Evolutionary conservation across 1,139 yeast genomes (phyloP).

Genomic region (Pneumocystis sp.): DNA sequence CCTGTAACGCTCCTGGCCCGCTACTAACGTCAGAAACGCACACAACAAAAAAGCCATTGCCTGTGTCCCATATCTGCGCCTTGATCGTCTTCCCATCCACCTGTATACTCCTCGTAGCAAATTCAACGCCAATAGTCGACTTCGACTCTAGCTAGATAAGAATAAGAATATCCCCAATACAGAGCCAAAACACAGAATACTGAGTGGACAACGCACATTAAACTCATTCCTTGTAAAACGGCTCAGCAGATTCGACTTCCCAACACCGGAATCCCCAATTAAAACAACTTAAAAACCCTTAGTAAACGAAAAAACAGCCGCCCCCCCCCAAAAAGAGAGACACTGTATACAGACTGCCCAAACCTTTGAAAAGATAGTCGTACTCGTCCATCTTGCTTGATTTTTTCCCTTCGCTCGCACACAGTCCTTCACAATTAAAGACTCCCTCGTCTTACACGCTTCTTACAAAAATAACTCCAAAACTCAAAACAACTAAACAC

Average conservation of each 20-base stretch:
- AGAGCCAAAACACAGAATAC: background rate
- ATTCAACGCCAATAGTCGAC: slow-evolving; percentile 94
- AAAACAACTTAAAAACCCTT: slow-evolving; percentile 43
- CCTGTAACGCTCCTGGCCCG: slow-evolving; percentile 46
- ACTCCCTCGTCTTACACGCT: background rate
- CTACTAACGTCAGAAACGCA: background rate
- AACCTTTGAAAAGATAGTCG: slow-evolving; percentile 6
- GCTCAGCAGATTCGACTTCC: slow-evolving; percentile 83
- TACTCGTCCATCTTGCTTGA: slow-evolving; percentile 8
- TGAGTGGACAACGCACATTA: slow-evolving; percentile 11
- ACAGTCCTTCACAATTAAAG: background rate
- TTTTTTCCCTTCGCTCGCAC: background rate
- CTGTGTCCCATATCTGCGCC: slow-evolving; percentile 99
- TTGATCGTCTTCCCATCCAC: slow-evolving; percentile 91
- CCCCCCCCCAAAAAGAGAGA: background rate
- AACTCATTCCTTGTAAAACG: slow-evolving; percentile 93
- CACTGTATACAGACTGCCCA: background rate
- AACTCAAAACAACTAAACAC: background rate
- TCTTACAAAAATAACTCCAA: background rate
- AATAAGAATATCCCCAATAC: background rate
- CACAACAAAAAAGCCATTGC: slow-evolving; percentile 41
- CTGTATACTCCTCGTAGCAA: slow-evolving; percentile 89
- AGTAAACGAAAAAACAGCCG: background rate
- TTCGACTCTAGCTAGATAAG: slow-evolving; percentile 61
- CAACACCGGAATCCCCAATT: slow-evolving; percentile 96